Base-by-base conservation (phyloP, 1,284 basidiomycete species). In the Afroboletus lepidellus region DNA sequence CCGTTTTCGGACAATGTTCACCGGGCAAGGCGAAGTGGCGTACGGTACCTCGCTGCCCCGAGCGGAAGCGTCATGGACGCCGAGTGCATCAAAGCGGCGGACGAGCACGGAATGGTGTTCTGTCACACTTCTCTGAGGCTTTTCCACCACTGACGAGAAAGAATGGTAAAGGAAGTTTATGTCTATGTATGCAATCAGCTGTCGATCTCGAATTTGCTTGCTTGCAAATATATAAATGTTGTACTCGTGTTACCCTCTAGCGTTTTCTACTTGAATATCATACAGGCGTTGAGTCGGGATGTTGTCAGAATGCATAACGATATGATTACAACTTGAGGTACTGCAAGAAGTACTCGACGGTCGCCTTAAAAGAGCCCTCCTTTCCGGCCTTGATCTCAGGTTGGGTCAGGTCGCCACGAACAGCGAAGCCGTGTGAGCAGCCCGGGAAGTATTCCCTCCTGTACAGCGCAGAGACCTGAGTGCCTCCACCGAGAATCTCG, bases 1-100 rank as follows among this genome's bases (percentile, higher is more conserved):
- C 96, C 96, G 36, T 99, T 99, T 85, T 85, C 94, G 8, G 97
- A 99, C 73, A 99, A 99, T 66, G 96, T 99, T 38, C 90, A 98
- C 72, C 80, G 96, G 51, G 93, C 92, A 46, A 81, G 85, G 69
- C 88, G 92, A 77, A 94, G 92, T 57, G 96, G 96, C 1, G 94
- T 93, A 46, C 84, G 77, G 66, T 98, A 96, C 73, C 81, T 99
- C 52, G 94, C 92, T 27, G 97, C 97, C 5, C 94, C 96, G 1
- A 88, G 90, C 50, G 96, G 96, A 49, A 95, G 92, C 61, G 94
- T 99, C 54, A 98, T 98, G 96, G 96, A 99, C 67, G 84, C 74
- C 46, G 94, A 94, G 70, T 95, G 95, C 67, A 86, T 98, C 75
- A 93, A 92, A 74, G 91, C 92, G 8, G 94, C 94, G 16, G 86